Base-by-base conservation (phyloP, 768 basidiomycete genomes). In the Peribolospora kevripleyi region DNA sequence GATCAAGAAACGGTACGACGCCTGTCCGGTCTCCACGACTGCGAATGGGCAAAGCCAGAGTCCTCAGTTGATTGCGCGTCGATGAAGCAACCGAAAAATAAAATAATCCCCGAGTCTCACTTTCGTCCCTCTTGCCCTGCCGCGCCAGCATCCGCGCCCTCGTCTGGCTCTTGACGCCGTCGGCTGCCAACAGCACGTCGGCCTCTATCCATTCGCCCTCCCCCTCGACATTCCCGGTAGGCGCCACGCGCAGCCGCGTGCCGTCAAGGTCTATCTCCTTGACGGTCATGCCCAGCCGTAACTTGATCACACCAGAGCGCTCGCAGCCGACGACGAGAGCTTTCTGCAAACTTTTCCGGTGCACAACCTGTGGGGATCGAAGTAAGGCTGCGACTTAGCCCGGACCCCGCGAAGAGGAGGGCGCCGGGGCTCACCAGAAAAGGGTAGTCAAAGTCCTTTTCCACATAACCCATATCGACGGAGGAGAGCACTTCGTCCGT, bases 1-100 rank as follows among this genome's bases (percentile, higher is more conserved):
- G 13, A 70, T 59, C 48, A 70, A 59, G 53, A 70, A 67, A 3
- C 69, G 68, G 60, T 71, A 71, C 11, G 70, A 67, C 0, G 70
- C 66, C 53, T 69, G 67, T n/a, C 69, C 70, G 0, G 69, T 68
- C 54, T 69, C 68, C 49, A 65, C 61, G 36, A 66, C 68, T 56
- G 58, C 10, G 39, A 56, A n/a, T 42, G 53, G 10, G 9, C 36
- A 39, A 8, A 6, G 38, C 39, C 36, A 48, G 36, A 25, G 25
- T 25, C 25, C 14, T 42, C 46, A 38, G 25, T 25, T 25, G 25
- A 25, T 25, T 25, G 25, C 25, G 25, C 1, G 25, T 25, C 25
- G 25, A 25, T 7, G 3, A 41, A 25, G n/a, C n/a, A 8, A 42
- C n/a, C 41, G 6, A 41, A 5, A 8, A 40, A 38, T 1, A 45